Evolutionary conservation across 768 basidiomycete species (phyloP), one percentile per base, ranked within the genome.

Genomic region (Auricularia sp.): DNA sequence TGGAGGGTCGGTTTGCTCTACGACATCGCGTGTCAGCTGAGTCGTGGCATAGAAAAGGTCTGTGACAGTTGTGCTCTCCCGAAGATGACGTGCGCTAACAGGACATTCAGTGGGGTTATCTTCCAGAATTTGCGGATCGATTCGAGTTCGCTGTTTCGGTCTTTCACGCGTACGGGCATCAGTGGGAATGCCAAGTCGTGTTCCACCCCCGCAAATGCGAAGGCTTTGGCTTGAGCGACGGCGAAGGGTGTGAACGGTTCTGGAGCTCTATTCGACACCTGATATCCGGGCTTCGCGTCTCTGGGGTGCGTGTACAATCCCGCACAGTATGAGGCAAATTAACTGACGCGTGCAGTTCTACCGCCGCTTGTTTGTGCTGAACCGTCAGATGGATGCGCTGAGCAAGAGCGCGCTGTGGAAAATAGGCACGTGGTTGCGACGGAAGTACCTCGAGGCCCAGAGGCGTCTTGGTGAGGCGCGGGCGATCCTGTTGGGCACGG

Each of bases 121-220:
- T 68, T 0, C 13, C 35, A 0, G 62, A 66, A 35, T 63, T 76
- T 35, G 44, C 58, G 1, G 45, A 59, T 2, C 68, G 75, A 0
- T 7, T 79, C 1, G 16, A 39, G 0, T 77, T 77, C 54, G 73
- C 71, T 0, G 76, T 75, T 0, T 73, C 71, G 6, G 77, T 74
- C 1, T 75, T 80, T 73, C 79, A 81, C 65, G 75, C 74, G 0
- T 78, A 76, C 62, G 74, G 73, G 16, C 78, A 78, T 62, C 71
- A 76, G 61, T 78, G 75, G 77, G 66, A 73, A 2, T 77, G 76
- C 62, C 76, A 77, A 42, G 62, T 80, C 1, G 51, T 72, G 0
- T 77, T 77, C 62, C 75, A 76, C 54, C 77, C 74, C 1, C 68
- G 74, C 7, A 62, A 76, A 24, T 39, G 66, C 6, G 7, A 39